These are phyloP conservation scores for Aureobasidium zeae DNA, from an alignment of 2,329 filamentous ascomycete species.

Conservation along the genomic window DNA sequence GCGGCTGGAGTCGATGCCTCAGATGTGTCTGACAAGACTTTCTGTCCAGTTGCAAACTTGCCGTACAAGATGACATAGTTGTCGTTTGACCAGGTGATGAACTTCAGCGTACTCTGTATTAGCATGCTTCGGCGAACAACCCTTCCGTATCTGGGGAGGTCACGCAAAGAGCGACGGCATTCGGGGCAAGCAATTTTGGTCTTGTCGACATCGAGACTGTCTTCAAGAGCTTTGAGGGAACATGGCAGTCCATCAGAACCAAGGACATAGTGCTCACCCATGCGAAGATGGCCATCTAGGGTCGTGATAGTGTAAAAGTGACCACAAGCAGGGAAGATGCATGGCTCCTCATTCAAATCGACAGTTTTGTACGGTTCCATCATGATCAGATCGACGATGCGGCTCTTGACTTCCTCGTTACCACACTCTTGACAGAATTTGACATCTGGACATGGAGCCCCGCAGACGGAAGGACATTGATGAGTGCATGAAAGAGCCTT, in stretches of 20 bases:
- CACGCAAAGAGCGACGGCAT: conserved; percentile 51
- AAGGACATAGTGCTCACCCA: conserved; percentile 43
- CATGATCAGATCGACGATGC: conserved; percentile 49
- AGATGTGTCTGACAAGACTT: neutral
- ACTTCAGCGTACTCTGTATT: conserved; percentile 56
- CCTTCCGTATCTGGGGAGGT: conserved; percentile 52
- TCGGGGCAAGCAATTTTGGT: conserved; percentile 46
- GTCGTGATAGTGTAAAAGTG: conserved; percentile 53
- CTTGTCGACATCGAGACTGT: conserved; percentile 43
- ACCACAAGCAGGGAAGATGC: conserved; percentile 53
- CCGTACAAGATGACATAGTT: conserved; percentile 16
- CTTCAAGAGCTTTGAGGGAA: conserved; percentile 30
- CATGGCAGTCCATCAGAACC: conserved; percentile 25
- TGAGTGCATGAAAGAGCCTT: conserved; percentile 50
- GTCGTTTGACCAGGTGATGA: conserved; percentile 46
- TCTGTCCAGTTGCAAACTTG: neutral
- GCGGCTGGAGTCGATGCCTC: neutral
- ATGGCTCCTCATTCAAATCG: conserved; percentile 50
- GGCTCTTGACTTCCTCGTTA: conserved; percentile 34
- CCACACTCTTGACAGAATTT: conserved; percentile 51
- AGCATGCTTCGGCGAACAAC: conserved; percentile 52
- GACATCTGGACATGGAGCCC: conserved; percentile 48
- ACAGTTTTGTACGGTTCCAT: conserved; percentile 48
- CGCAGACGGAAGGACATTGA: conserved; percentile 56
- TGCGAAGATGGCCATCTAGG: conserved; percentile 53